Conservation (phyloP, 2,329 filamentous ascomycete species). For the Lithohypha guttulata region DNA sequence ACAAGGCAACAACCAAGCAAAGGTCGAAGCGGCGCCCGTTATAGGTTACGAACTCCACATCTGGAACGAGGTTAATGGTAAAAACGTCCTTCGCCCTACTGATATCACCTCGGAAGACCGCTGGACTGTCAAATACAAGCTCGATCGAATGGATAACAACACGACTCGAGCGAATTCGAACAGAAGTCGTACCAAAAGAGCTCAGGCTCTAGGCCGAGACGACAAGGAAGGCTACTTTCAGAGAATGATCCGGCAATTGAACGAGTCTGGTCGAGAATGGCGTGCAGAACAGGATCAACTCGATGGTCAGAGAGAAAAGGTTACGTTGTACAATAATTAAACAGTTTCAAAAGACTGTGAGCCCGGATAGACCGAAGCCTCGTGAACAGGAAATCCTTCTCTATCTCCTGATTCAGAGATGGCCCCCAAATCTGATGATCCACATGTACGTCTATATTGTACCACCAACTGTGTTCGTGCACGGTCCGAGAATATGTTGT, state of each 20-base stretch:
- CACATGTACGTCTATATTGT: constrained; percentile 1
- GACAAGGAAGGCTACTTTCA: constrained; percentile 37
- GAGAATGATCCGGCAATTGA: constrained; percentile 35
- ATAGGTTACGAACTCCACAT: constrained; percentile 62
- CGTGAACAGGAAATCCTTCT: too few relatives aligned
- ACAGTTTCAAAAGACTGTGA: too few relatives aligned
- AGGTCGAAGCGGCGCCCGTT: constrained; percentile 14
- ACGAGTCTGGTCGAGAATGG: constrained; percentile 47
- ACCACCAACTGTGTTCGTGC: neutral
- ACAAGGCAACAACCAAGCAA: constrained; percentile 6
- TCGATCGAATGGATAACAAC: constrained; percentile 48
- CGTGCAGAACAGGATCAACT: constrained; percentile 45
- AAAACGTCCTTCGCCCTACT: constrained; percentile 51
- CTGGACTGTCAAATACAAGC: constrained; percentile 71
- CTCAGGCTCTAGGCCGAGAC: constrained; percentile 34
- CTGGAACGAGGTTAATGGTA: constrained; percentile 60
- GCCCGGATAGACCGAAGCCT: too few relatives aligned
- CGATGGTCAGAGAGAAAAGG: constrained; percentile 35
- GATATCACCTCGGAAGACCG: constrained; percentile 35
- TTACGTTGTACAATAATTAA: constrained; percentile 18
- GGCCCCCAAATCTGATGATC: too few relatives aligned
- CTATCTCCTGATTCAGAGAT: constrained; percentile 3
- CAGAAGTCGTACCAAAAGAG: constrained; percentile 47
- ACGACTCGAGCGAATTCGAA: constrained; percentile 45
- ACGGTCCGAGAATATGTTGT: constrained; percentile 3